Conservation (phyloP, 805 yeast species). For the Candida awuae region DNA sequence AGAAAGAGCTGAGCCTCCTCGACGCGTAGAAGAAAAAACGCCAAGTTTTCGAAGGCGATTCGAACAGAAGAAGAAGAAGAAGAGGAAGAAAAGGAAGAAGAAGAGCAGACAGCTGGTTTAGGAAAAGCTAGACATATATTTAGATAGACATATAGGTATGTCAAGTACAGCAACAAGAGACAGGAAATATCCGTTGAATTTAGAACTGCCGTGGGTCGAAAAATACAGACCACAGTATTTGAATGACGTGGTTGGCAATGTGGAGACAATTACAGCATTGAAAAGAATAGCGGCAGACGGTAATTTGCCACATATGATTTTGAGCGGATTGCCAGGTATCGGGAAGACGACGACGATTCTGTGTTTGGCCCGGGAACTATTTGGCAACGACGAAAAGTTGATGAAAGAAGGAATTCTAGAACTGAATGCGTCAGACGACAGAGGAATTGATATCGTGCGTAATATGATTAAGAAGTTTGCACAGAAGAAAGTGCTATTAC, state of each 20-base stretch:
- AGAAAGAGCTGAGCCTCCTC: too few species aligned
- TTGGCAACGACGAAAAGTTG: conserved; percentile 45
- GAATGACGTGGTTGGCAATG: conserved; percentile 87
- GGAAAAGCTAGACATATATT: too few species aligned
- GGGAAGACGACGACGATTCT: conserved; percentile 94
- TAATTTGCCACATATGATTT: conserved; percentile 93
- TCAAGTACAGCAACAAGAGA: too few species aligned
- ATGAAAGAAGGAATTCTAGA: conserved; percentile 76
- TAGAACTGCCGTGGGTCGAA: conserved; percentile 60
- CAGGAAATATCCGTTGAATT: conserved; percentile 23
- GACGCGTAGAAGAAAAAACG: too few species aligned
- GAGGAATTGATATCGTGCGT: conserved; percentile 96
- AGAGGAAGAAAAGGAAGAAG: conserved; percentile 26
- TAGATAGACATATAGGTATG: too few species aligned
- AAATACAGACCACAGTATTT: conserved; percentile 80
- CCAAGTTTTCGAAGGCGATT: too few species aligned
- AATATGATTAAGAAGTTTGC: conserved; percentile 94
- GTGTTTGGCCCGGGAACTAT: conserved; percentile 76
- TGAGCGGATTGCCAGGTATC: conserved; percentile 94
- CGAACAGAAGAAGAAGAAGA: neutral
- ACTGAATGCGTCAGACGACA: conserved; percentile 91
- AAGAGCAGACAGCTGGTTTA: conserved; percentile 17
- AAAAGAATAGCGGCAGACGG: conserved; percentile 85
- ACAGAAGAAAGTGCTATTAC: conserved; percentile 81
- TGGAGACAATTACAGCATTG: conserved; percentile 78